A percentile compares a stretch with the other conserved stretches of the same genome.
These are phyloP conservation scores for Fusarium albidum DNA, from an alignment of 2,329 filamentous ascomycete genomes.

Conservation along the genomic window DNA sequence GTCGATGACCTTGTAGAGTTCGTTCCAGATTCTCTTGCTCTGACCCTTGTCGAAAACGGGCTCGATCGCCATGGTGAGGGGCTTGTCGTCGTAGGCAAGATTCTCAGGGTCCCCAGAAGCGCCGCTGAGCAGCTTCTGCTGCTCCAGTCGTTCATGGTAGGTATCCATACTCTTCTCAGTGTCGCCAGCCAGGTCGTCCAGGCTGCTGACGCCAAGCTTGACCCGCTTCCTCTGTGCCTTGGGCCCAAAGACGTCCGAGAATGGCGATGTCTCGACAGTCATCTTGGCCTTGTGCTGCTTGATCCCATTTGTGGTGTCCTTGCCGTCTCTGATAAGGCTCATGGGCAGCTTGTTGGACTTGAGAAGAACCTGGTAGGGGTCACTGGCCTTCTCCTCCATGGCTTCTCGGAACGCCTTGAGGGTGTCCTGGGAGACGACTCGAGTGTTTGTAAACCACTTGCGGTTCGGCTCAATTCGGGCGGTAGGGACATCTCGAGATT, in stretches of 20 bases:
- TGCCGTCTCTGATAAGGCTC: slow-evolving; percentile 84
- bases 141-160: slow-evolving; percentile 82
- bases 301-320: slow-evolving; percentile 77
- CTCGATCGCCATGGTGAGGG: slow-evolving; percentile 72
- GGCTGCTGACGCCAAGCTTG: slow-evolving; percentile 83
- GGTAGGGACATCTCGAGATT: slow-evolving; percentile 81
- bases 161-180: slow-evolving; percentile 81
- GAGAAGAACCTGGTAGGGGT: slow-evolving; percentile 93
- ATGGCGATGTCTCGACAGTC: slow-evolving; percentile 86
- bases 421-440: slow-evolving; percentile 88
- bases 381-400: slow-evolving; percentile 86
- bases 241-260: slow-evolving; percentile 88
- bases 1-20: slow-evolving; percentile 94
- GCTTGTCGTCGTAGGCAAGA: slow-evolving; percentile 50
- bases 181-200: slow-evolving; percentile 82
- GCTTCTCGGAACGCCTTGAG: slow-evolving; percentile 88
- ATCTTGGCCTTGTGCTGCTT: slow-evolving; percentile 96
- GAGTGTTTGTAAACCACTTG: slow-evolving; percentile 97
- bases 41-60: slow-evolving; percentile 95
- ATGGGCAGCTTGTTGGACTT: slow-evolving; percentile 98
- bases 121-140: slow-evolving; percentile 79
- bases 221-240: slow-evolving; percentile 94
- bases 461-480: slow-evolving; percentile 95
- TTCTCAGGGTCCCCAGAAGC: slow-evolving; percentile 65
- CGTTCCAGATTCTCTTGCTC: slow-evolving; percentile 96